Evolutionary conservation across 2,329 filamentous ascomycete species (phyloP), one percentile per base, ranked within the genome.

Genomic region (Colletotrichum sp.): DNA sequence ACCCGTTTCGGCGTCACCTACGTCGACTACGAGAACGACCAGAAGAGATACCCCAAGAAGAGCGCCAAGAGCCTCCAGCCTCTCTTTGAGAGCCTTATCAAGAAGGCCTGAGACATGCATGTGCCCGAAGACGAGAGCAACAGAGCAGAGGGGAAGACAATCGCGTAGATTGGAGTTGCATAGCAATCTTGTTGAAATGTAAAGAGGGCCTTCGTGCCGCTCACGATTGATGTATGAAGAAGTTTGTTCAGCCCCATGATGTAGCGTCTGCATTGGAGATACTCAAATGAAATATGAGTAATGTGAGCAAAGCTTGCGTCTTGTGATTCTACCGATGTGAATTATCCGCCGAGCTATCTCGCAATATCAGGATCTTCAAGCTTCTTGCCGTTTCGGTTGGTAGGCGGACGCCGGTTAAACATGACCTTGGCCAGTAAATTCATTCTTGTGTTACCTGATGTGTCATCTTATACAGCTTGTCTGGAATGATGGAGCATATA

Each of bases 1-100:
- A 97, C 94, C 57, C 90, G 95, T 54, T 97, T 97, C 79, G 95
- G 95, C 31, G 94, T 95, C 70, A 94, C 93, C 8, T 97, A 89
- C 81, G 94, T 97, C 66, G 94, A 97, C 84, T 97, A 97, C 82
- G 86, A 90, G 78, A 90, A 94, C 77, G 92, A 91, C 29, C 95
- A 97, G 87, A 94, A 93, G 86, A 88, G 95, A 66, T 89, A 92
- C 77, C 92, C 95, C 51, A 98, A 98, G 90, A 95, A 95, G 90
- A 97, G 94, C 82, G 95, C 94, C 24, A 90, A 88, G 83, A 89
- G 90, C 79, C 88, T 97, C 78, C 90, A 91, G 77, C 87, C 90
- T 72, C 88, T 96, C 75, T 96, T 97, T 81, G 90, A 92, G 54
- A 88, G 88, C 77, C 87, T 94, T 78, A 92, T 95, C 77, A 88